Percentiles rank a stretch among this genome's conserved stretches.
These are phyloP conservation scores for Infundibulicybe gibba DNA, from an alignment of 768 basidiomycete species.

Conservation along the genomic window DNA sequence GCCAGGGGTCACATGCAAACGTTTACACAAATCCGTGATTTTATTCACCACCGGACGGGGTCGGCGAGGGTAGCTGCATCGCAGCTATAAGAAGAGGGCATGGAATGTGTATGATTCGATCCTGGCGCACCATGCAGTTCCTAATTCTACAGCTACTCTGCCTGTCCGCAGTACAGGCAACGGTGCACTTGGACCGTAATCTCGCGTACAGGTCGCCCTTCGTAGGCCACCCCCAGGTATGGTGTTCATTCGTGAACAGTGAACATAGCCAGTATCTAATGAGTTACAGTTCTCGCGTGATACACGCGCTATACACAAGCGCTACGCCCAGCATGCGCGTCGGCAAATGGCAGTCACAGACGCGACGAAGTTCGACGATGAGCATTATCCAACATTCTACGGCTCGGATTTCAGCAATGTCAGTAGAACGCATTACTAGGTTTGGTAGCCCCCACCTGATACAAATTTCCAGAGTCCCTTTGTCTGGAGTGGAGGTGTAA, in stretches of 20 bases:
- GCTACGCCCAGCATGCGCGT: slow-evolving; percentile 26
- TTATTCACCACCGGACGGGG: too few relatives aligned
- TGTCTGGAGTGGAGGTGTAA: slow-evolving; percentile 45
- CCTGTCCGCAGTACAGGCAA: not conserved
- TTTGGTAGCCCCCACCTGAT: not conserved
- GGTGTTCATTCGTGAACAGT: not conserved
- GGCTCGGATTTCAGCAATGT: slow-evolving; percentile 47
- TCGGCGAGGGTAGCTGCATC: too few relatives aligned
- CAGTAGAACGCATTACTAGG: slow-evolving; percentile 1
- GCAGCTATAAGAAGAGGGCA: too few relatives aligned
- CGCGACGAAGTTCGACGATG: slow-evolving; percentile 35
- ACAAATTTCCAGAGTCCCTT: slow-evolving; percentile 28
- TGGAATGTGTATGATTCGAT: too few relatives aligned
- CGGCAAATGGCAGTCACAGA: slow-evolving; percentile 10
- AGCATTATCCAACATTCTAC: slow-evolving; percentile 45
- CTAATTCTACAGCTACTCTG: too few relatives aligned
- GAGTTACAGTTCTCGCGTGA: slow-evolving; percentile 32
- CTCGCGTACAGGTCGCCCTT: slow-evolving; percentile 36
- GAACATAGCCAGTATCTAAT: not conserved
- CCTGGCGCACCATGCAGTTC: too few relatives aligned
- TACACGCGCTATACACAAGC: slow-evolving; percentile 28
- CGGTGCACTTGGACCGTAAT: slow-evolving; percentile 29
- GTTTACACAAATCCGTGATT: too few relatives aligned
- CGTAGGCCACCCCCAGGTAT: slow-evolving; percentile 24
- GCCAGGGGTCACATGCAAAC: too few relatives aligned